Evolutionary conservation across 257 asterid genomes (phyloP).

Genomic region (Mitragyna speciosa): DNA sequence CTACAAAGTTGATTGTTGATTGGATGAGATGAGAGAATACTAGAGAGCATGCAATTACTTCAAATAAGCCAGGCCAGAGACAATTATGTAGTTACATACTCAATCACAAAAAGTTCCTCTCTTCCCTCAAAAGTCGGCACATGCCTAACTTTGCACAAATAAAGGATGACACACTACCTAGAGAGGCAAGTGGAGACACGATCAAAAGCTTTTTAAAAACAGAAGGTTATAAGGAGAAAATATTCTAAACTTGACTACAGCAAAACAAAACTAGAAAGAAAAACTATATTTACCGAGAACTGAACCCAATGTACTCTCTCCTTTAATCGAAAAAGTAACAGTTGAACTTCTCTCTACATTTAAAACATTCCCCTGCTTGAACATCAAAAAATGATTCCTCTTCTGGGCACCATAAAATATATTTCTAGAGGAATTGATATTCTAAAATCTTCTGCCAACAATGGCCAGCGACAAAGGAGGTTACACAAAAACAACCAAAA

Average conservation of each 20-base stretch:
- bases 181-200: not conserved
- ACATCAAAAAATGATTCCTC: not conserved
- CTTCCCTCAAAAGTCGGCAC: not conserved
- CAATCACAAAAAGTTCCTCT: not conserved
- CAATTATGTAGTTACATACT: not conserved
- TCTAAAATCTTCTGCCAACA: not conserved
- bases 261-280: not conserved
- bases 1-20: not conserved
- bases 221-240: not conserved
- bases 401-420: not conserved
- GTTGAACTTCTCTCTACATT: not conserved
- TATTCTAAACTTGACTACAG: not conserved
- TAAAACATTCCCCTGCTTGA: constrained; percentile 2
- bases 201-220: not conserved
- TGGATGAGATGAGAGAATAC: not conserved
- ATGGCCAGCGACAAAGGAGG: not conserved
- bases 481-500: not conserved
- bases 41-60: not conserved
- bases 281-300: not conserved
- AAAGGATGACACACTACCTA: not conserved
- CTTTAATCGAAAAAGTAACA: not conserved
- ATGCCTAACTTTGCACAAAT: not conserved
- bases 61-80: not conserved
- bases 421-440: not conserved
- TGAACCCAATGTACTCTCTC: not conserved